Evolutionary conservation across 345 rosid genomes (phyloP).

Genomic region (Brassica carinata): DNA sequence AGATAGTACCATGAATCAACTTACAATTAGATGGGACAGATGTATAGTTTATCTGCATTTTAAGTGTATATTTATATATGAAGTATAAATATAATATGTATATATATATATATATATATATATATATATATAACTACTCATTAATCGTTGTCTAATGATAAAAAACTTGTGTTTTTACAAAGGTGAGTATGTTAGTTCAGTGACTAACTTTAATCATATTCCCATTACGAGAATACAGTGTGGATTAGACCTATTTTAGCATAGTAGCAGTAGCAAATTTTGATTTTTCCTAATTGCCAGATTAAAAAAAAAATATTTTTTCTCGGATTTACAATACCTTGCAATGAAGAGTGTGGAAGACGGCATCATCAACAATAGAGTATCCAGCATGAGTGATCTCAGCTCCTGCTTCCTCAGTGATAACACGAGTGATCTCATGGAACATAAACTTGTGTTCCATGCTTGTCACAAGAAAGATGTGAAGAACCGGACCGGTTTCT

Average conservation of each 20-base stretch:
- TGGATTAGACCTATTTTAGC: not conserved
- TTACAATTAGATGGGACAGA: not conserved
- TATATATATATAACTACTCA: not conserved
- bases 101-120: no score
- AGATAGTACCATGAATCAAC: slow-evolving; percentile 6
- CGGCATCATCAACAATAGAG: slow-evolving; percentile 35
- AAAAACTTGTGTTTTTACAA: not conserved
- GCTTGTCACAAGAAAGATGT: slow-evolving; percentile 38
- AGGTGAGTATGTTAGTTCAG: not conserved
- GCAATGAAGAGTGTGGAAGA: slow-evolving; percentile 42
- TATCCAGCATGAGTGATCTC: slow-evolving; percentile 40
- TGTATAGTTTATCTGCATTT: slow-evolving; percentile 8
- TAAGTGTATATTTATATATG: not conserved
- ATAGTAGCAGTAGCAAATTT: slow-evolving; percentile 3
- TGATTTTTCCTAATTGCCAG: not conserved
- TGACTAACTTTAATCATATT: not conserved
- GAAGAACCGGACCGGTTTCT: slow-evolving; percentile 30
- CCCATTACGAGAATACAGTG: slow-evolving; percentile 8
- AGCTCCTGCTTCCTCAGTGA: slow-evolving; percentile 31
- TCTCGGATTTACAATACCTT: slow-evolving; percentile 16
- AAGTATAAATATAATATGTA: not conserved
- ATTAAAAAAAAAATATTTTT: not conserved
- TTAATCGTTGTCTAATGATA: not conserved
- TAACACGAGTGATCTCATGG: slow-evolving; percentile 30
- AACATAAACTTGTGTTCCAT: slow-evolving; percentile 38